A percentile compares a stretch with the other conserved stretches of the same genome.
Evolutionary conservation across 2,329 filamentous ascomycete genomes (phyloP).

Genomic region (Diaporthe amygdali): DNA sequence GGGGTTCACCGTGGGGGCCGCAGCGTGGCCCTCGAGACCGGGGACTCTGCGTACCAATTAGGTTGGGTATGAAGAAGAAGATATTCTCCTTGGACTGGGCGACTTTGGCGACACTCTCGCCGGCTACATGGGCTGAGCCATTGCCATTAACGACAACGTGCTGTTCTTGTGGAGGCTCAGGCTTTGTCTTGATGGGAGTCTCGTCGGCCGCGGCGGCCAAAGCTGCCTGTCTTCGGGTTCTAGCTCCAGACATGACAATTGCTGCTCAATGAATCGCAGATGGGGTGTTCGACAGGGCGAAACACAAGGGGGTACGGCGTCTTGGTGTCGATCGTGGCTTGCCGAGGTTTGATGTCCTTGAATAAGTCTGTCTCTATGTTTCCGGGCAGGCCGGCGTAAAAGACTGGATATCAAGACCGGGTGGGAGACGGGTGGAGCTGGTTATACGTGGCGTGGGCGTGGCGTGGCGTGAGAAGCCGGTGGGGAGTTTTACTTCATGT

Average conservation of each 20-base stretch:
- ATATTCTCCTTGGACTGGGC: slow-evolving; percentile 68
- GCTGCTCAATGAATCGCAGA: slow-evolving; percentile 14
- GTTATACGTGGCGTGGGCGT: slow-evolving; percentile 13
- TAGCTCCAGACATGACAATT: slow-evolving; percentile 26
- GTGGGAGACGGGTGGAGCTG: slow-evolving; percentile 2
- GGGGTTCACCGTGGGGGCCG: slow-evolving; percentile 7
- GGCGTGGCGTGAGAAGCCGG: slow-evolving; percentile 4
- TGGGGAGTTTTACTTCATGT: neutral
- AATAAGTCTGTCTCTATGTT: neutral
- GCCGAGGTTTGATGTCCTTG: neutral
- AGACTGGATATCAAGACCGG: slow-evolving; percentile 1
- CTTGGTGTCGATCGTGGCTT: neutral
- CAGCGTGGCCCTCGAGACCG: neutral
- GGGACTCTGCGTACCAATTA: slow-evolving; percentile 67
- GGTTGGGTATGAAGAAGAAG: slow-evolving; percentile 81
- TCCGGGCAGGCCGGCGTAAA: slow-evolving; percentile 4
- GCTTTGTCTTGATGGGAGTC: slow-evolving; percentile 34
- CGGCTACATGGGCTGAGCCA: slow-evolving; percentile 42
- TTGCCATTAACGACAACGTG: slow-evolving; percentile 49
- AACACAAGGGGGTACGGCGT: neutral
- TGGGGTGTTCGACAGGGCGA: neutral
- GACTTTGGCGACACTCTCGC: slow-evolving; percentile 39
- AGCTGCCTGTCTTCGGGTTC: slow-evolving; percentile 31
- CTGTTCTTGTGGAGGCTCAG: slow-evolving; percentile 28
- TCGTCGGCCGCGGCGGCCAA: slow-evolving; percentile 29